phyloP scores from a whole-genome alignment of 2,329 filamentous ascomycete species.

The Fusarium sp. region DNA sequence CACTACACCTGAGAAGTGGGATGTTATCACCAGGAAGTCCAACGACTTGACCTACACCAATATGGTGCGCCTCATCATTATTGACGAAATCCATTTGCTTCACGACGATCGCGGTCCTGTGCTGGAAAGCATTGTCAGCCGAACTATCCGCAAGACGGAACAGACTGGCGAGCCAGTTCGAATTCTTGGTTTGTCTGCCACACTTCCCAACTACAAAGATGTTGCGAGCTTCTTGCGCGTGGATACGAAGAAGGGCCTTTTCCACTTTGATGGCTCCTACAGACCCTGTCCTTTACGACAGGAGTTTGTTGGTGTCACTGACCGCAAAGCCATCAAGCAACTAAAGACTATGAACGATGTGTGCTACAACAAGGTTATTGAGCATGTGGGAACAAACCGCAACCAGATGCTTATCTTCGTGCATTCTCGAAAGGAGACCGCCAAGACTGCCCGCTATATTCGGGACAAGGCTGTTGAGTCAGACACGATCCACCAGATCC shows the following conservation, averaged over 20 bases:
- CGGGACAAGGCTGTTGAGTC: slow-evolving; percentile 96
- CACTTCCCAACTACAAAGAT: slow-evolving; percentile 95
- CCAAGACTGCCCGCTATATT: slow-evolving; percentile 96
- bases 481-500: slow-evolving; percentile 96
- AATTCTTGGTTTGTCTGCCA: slow-evolving; percentile 92
- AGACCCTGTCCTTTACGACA: slow-evolving; percentile 94
- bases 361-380: slow-evolving; percentile 96
- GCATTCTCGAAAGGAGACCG: slow-evolving; percentile 97
- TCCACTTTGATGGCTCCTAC: slow-evolving; percentile 96
- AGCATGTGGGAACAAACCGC: slow-evolving; percentile 91
- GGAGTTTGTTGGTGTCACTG: slow-evolving; percentile 96
- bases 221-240: slow-evolving; percentile 96
- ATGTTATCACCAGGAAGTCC: slow-evolving; percentile 97
- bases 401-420: slow-evolving; percentile 99
- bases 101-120: slow-evolving; percentile 98
- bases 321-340: slow-evolving; percentile 99
- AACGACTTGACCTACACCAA: slow-evolving; percentile 98
- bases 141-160: slow-evolving; percentile 92
- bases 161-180: slow-evolving; percentile 95
- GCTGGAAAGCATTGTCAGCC: slow-evolving; percentile 94
- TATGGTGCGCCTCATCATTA: slow-evolving; percentile 94
- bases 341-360: slow-evolving; percentile 99
- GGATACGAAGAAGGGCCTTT: slow-evolving; percentile 85
- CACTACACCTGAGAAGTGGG: slow-evolving; percentile 98
- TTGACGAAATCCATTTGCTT: slow-evolving; percentile 97